Conservation (phyloP, 2,329 filamentous ascomycete species). For the Colletotrichum tropicale region DNA sequence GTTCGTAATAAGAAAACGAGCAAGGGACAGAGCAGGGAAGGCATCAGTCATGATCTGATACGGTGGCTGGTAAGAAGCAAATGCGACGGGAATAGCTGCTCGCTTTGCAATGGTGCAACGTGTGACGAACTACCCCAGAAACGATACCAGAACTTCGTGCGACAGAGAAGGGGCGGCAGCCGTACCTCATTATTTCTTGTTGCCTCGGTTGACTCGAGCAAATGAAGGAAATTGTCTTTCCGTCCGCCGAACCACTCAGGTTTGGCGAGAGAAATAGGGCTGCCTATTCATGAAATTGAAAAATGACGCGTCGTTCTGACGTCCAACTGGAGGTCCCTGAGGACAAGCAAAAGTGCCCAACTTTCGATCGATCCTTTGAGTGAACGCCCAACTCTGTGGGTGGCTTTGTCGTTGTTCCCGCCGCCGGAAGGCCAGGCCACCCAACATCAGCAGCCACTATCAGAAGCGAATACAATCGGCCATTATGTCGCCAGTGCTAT, state of each 20-base stretch:
- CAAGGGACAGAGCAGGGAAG: background rate
- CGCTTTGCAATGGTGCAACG: background rate
- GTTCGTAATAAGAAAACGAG: background rate
- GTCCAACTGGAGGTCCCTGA: background rate
- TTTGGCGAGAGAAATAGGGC: background rate
- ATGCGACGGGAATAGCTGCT: background rate
- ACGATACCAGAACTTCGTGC: background rate
- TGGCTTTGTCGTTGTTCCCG: background rate
- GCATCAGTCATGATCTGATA: background rate
- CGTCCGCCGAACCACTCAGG: background rate
- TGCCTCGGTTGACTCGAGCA: background rate
- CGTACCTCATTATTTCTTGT: background rate
- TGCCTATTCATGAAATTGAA: background rate
- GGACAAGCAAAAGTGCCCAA: background rate
- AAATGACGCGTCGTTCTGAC: background rate
- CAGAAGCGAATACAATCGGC: background rate
- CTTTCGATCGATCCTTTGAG: background rate
- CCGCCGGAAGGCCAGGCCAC: background rate
- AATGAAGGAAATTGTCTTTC: background rate
- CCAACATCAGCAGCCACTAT: background rate
- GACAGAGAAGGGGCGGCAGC: background rate
- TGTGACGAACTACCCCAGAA: background rate
- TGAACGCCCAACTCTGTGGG: background rate
- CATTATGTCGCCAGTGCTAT: background rate
- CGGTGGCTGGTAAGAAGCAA: background rate